Conservation (phyloP, 305 asterid species). For the Ajuga reptans region DNA sequence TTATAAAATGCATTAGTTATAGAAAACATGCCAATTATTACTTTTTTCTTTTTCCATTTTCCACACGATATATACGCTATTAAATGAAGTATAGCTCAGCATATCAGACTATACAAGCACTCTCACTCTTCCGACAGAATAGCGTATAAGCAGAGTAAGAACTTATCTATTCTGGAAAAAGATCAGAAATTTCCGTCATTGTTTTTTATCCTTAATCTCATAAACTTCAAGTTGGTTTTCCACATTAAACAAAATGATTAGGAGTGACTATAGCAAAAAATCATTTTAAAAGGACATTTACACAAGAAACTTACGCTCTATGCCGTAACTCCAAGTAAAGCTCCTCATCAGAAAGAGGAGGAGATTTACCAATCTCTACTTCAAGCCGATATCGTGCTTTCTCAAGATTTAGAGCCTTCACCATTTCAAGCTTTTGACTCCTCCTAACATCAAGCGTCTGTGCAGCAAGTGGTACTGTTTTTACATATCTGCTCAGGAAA, state of each 20-base stretch:
- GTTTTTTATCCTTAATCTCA: not conserved
- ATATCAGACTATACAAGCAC: not conserved
- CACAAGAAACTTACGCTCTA: conserved; percentile 56
- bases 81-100: not conserved
- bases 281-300: not conserved
- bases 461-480: conserved; percentile 91
- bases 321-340: conserved; percentile 67
- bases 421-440: conserved; percentile 77
- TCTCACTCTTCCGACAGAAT: not conserved
- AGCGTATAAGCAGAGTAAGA: not conserved
- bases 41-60: not conserved
- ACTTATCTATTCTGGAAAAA: not conserved
- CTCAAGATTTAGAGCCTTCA: conserved; percentile 63
- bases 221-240: not conserved
- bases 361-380: conserved; percentile 95
- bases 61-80: not conserved
- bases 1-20: not conserved
- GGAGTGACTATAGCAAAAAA: not conserved
- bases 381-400: conserved; percentile 81
- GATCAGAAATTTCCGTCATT: not conserved
- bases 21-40: not conserved
- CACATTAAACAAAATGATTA: not conserved
- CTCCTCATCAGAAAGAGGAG: conserved; percentile 84
- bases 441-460: conserved; percentile 75
- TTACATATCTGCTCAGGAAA: conserved; percentile 67